These are phyloP conservation scores for Nevesoporus exiguus DNA, from an alignment of 768 basidiomycete species.

Conservation along the genomic window DNA sequence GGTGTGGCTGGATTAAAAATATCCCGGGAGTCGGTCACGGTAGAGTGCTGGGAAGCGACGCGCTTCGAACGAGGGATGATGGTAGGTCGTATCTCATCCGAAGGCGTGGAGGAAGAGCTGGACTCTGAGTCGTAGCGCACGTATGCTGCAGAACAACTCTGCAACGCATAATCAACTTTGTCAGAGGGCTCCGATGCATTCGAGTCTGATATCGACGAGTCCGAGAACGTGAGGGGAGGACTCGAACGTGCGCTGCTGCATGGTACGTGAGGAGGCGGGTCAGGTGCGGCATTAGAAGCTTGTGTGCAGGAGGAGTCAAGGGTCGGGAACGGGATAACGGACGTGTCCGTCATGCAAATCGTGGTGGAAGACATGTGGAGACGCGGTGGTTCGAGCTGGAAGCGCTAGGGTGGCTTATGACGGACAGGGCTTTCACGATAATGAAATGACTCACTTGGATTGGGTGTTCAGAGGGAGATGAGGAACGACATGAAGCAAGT, in stretches of 20 bases:
- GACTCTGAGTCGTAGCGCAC: slow-evolving; percentile 27
- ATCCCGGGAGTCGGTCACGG: slow-evolving; percentile 15
- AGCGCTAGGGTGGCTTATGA: neutral
- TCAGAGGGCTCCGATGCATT: slow-evolving; percentile 5
- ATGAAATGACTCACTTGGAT: slow-evolving; percentile 4
- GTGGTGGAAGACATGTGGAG: slow-evolving; percentile 22
- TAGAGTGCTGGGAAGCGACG: slow-evolving; percentile 27
- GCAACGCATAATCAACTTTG: slow-evolving; percentile 1
- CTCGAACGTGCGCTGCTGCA: slow-evolving; percentile 37
- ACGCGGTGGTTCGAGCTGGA: neutral
- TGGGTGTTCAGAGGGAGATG: slow-evolving; percentile 13
- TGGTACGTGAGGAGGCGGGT: slow-evolving; percentile 62
- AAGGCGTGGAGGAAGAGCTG: slow-evolving; percentile 37
- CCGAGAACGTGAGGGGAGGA: slow-evolving; percentile 10
- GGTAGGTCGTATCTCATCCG: slow-evolving; percentile 36
- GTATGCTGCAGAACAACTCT: slow-evolving; percentile 1
- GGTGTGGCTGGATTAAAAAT: slow-evolving; percentile 43
- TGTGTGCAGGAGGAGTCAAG: slow-evolving; percentile 27
- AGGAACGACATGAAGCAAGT: slow-evolving; percentile 18
- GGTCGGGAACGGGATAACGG: slow-evolving; percentile 27
- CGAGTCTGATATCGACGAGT: slow-evolving; percentile 12
- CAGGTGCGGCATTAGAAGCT: slow-evolving; percentile 52
- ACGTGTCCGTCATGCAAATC: slow-evolving; percentile 23
- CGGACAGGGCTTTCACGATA: too few relatives aligned
- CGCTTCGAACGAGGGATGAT: slow-evolving; percentile 39